These are phyloP conservation scores for Pleurotus ostreatus DNA, from an alignment of 768 basidiomycete genomes.

Conservation along the genomic window DNA sequence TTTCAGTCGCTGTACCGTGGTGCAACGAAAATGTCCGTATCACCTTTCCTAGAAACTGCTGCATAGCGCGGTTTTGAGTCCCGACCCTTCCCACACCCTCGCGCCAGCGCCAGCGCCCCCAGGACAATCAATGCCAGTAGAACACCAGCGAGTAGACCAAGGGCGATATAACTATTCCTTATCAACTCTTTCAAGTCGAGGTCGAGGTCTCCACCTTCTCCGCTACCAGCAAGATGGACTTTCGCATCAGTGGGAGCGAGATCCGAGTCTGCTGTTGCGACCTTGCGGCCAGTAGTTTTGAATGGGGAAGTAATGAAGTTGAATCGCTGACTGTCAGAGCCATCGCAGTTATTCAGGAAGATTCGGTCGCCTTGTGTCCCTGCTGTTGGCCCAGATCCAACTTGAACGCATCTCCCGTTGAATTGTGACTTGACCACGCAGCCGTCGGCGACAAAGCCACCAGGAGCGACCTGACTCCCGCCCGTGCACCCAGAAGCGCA, in stretches of 20 bases:
- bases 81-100: not conserved
- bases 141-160: not conserved
- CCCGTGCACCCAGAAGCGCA: not conserved
- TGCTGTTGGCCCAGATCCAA: not conserved
- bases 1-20: not conserved
- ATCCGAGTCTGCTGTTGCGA: not conserved
- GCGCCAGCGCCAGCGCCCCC: not conserved
- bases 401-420: not conserved
- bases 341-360: conserved; percentile 1
- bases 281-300: not conserved
- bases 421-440: conserved; percentile 1
- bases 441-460: not conserved
- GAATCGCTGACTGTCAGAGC: not conserved
- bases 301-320: conserved; percentile 1
- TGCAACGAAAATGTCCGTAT: not conserved
- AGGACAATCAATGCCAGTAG: not conserved
- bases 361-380: not conserved
- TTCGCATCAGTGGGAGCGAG: not conserved
- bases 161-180: conserved; percentile 2
- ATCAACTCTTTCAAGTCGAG: not conserved
- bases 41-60: not conserved
- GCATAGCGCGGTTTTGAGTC: conserved; percentile 1
- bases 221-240: not conserved
- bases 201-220: not conserved
- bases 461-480: not conserved